A percentile compares a stretch with the other conserved stretches of the same genome.
phyloP scores from a whole-genome alignment of 306 rosid genomes.

The Ceratonia siliqua region DNA sequence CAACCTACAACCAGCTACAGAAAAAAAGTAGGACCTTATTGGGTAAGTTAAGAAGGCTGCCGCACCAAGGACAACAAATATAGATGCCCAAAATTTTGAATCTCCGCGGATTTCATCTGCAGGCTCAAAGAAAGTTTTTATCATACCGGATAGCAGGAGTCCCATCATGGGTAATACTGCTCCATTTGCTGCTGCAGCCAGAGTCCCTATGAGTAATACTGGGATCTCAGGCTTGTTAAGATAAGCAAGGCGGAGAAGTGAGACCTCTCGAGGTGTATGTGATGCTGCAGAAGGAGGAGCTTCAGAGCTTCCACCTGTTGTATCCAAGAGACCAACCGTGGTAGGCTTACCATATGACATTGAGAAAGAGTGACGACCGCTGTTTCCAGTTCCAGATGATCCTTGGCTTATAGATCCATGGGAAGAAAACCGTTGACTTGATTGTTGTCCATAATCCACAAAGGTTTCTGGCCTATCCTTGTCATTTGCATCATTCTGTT shows the following conservation, averaged over 20 bases:
- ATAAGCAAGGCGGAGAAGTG: conserved; percentile 65
- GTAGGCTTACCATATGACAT: conserved; percentile 43
- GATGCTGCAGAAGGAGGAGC: conserved; percentile 30
- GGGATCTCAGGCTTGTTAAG: conserved; percentile 88
- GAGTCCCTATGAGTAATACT: conserved; percentile 55
- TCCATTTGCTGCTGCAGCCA: conserved; percentile 65
- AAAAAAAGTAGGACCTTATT: conserved; percentile 47
- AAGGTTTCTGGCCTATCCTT: conserved; percentile 40
- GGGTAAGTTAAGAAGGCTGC: conserved; percentile 42
- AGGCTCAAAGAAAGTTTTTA: conserved; percentile 69
- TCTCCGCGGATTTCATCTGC: conserved; percentile 59
- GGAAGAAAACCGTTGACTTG: conserved; percentile 46
- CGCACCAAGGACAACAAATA: conserved; percentile 45
- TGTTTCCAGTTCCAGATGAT: conserved; percentile 58
- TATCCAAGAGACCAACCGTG: conserved; percentile 32
- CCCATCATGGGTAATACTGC: conserved; percentile 60
- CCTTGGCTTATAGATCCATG: conserved; percentile 51
- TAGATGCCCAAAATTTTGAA: conserved; percentile 74
- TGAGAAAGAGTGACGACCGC: conserved; percentile 51
- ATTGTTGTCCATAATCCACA: conserved; percentile 42
- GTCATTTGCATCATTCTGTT: conserved; percentile 38
- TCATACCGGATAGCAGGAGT: conserved; percentile 49
- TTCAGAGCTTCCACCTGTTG: conserved; percentile 31
- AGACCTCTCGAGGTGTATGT: conserved; percentile 47
- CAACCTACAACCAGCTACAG: conserved; percentile 55